Evolutionary conservation across 257 asterid species (phyloP), one percentile per base, ranked within the genome.

Genomic region (Henckelia pumila): DNA sequence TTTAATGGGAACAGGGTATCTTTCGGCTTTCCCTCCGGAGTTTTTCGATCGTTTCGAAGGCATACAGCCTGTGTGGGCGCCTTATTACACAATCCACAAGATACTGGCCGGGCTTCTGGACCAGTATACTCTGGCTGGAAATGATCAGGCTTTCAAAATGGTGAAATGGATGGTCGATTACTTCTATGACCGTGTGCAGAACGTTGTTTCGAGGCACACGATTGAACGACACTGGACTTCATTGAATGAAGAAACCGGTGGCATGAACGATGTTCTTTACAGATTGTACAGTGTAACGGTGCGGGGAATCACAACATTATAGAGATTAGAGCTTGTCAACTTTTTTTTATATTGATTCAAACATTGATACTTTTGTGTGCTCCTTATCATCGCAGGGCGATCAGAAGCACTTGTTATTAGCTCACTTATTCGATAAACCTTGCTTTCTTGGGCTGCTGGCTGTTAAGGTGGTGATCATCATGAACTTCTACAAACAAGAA

Each of bases 191-290:
- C 96, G 99, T 0, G 97, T 93, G 58, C 90, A 83, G 28, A 88
- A 81, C 65, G 97, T 88, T 55, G 84, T 93, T 49, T 56, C 66
- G 19, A 82, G 78, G 50, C 76, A 88, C 80, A 80, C 93, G 0
- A 72, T 93, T 61, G 87, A 84, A 76, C 70, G 92, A 68, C 99
- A 93, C 22, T 93, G 92, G 89, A 20, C 19, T 3, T 69, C 92
- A 6, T 66, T 93, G 44, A 93, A 93, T n/a, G 97, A 90, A 70
- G 99, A 93, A 81, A 76, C 85, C 17, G 97, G 99, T 56, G 99
- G 99, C 80, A 93, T 93, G 99, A 93, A 93, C 61, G 99, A 93
- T 52, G 85, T 88, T 47, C 95, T 93, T 44, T 90, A 93, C 82
- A 80, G 63, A 66, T 66, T 93, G 49, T 86, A 86, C 80, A 73